phyloP scores from a whole-genome alignment of 1,139 yeast genomes.

The Spathaspora sp. region DNA sequence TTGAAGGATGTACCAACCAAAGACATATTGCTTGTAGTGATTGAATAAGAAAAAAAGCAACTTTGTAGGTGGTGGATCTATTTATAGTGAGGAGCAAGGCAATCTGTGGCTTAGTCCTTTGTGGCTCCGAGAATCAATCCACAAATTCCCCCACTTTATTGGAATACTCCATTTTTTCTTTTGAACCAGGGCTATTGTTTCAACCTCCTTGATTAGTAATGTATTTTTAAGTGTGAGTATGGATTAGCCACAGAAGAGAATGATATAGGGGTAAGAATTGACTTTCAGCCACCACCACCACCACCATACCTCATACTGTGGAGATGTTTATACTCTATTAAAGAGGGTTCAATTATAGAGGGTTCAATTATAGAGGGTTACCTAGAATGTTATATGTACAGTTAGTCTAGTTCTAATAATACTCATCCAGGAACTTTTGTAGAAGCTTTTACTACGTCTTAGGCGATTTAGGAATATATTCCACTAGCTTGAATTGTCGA shows the following conservation, averaged over 20 bases:
- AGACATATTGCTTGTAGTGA: slow-evolving; percentile 6
- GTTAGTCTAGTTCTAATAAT: too few species aligned
- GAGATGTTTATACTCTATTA: too few species aligned
- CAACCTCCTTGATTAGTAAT: not conserved
- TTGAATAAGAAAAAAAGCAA: not conserved
- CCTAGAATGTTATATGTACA: too few species aligned
- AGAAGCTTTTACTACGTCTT: too few species aligned
- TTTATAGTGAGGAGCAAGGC: not conserved
- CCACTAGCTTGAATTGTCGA: too few species aligned
- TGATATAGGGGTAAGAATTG: not conserved
- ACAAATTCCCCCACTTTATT: not conserved
- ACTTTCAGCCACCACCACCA: not conserved
- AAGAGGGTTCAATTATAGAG: too few species aligned
- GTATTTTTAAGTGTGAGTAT: not conserved
- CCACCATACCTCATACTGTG: not conserved
- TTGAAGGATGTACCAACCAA: slow-evolving; percentile 18
- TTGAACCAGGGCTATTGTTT: not conserved
- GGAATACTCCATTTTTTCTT: not conserved
- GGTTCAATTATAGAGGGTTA: too few species aligned
- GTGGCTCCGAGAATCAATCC: slow-evolving; percentile 1
- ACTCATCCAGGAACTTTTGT: too few species aligned
- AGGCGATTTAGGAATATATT: too few species aligned
- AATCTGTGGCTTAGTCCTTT: not conserved
- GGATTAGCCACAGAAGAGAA: not conserved
- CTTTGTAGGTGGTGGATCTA: not conserved